Evolutionary conservation across 805 yeast genomes (phyloP), one percentile per base, ranked within the genome.

Genomic region (Wickerhamomyces bisporus): DNA sequence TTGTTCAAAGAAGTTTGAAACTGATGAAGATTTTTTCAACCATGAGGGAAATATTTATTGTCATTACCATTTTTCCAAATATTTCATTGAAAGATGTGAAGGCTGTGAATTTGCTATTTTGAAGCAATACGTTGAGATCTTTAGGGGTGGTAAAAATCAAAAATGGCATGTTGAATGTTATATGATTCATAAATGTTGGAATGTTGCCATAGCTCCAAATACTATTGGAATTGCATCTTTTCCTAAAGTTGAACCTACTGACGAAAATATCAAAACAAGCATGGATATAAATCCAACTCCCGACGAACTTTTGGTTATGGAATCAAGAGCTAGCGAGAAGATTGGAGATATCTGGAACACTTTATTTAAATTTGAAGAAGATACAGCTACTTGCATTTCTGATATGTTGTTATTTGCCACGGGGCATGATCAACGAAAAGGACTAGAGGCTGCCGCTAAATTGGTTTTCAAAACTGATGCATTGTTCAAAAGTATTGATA

Each of bases 151-250:
- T 17, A 74, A 81, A 49, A 82, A 85, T 41, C 95, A 89, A 59
- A 95, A 87, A 57, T 93, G 99, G 99, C 99, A 93, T 62, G 98
- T 97, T 2, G 98, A 94, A 58, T 93, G 99, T 66, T 93, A 88
- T 57, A 94, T 94, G 88, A 94, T 93, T 34, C 89, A 85, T 66
- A 89, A 89, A 60, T 89, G 87, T 54, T 93, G 98, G 98, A 88
- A 87, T 56, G 95, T 89, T 16, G 74, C 80, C 40, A 68, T 93
- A 17, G 73, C 82, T 1, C 71, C 83, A 0, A 80, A 73, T 35
- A 65, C 75, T 8, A 71, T 82, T 20, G 89, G 68, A 27, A 62
- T 69, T 17, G 58, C 62, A 4, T 36, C 53, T 1, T 50, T 61
- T 25, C 63, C 62, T 4, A 52, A 45, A 13, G 26, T 52, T 6